Evolutionary conservation across 1,284 basidiomycete genomes (phyloP), one percentile per base, ranked within the genome.

Genomic region (Tylopilus orsonianus): DNA sequence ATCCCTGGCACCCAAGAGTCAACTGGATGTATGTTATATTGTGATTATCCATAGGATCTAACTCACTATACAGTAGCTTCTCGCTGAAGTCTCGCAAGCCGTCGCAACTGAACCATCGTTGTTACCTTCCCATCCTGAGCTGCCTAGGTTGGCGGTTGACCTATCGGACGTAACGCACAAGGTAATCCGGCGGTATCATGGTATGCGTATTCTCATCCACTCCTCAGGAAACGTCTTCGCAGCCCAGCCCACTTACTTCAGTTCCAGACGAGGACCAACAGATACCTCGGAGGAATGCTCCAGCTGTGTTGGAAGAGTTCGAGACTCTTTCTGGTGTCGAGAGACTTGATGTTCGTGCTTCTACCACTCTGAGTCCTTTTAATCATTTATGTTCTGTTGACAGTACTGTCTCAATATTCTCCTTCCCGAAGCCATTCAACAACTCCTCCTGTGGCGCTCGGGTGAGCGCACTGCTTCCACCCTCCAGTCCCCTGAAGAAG

Each of bases 401-500:
- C 24, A 90, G 85, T 90, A 88, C 56, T 87, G 83, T 61, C 67
- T 78, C 23, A 80, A 84, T 52, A 75, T 90, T 20, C 75, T 90
- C 10, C 71, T 87, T 8, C 83, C 80, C 4, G 85, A 87, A 64
- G 75, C 81, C 2, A 71, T 86, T 32, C 70, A 83, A 35, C 87
- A 90, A 59, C 71, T 90, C 14, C 68, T 87, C 7, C 66, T 88
- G 13, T 88, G 86, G 84, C 78, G 84, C 14, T 68, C 69, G 13
- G 84, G 81, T 2, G 65, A 75, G 29, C 83, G 87, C 18, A 72
- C 60, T 1, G 72, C 73, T 0, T 39, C 71, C 5, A 68, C 71
- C 2, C 65, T 85, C 9, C 72, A 83, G 14, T 63, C 76, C 2
- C 59, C 65, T 0, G 69, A 70, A 20, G 81, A 85, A 49, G 87